Evolutionary conservation across 2,329 filamentous ascomycete genomes (phyloP).

Genomic region (Tolypocladium amazonense): DNA sequence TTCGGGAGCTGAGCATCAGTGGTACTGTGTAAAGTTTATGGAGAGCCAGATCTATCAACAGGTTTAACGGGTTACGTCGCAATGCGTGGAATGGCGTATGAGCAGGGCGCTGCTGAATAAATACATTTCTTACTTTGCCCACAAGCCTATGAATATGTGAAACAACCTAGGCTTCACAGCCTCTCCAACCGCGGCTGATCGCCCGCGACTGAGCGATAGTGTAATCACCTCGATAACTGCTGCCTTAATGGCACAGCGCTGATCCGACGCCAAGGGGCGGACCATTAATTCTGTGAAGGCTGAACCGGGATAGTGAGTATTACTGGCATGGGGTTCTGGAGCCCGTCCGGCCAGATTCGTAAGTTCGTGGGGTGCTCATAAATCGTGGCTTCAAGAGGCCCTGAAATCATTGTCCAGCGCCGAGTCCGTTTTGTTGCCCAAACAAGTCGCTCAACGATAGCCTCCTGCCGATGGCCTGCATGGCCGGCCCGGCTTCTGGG

Average conservation of each 20-base stretch:
- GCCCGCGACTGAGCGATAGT: neutral
- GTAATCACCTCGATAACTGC: neutral
- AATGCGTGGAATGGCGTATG: neutral
- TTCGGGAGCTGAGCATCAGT: conserved; percentile 89
- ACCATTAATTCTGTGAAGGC: neutral
- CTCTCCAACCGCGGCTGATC: neutral
- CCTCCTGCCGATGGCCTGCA: conserved; percentile 31
- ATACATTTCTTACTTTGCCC: neutral
- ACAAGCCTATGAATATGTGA: neutral
- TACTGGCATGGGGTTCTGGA: neutral
- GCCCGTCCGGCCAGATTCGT: neutral
- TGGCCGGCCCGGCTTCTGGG: conserved; percentile 27
- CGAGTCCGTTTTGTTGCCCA: conserved; percentile 16
- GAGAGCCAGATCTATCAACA: neutral
- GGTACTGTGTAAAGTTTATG: conserved; percentile 43
- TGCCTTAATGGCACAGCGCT: neutral
- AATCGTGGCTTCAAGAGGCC: neutral
- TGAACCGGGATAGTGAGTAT: neutral
- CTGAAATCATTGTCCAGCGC: conserved; percentile 5
- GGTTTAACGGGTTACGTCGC: neutral
- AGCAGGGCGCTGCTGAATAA: neutral
- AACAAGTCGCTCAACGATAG: conserved; percentile 37
- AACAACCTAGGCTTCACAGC: neutral
- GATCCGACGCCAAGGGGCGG: neutral
- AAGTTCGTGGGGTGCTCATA: neutral